Evolutionary conservation across 768 basidiomycete genomes (phyloP).

Genomic region (Suillus fuscotomentosus): DNA sequence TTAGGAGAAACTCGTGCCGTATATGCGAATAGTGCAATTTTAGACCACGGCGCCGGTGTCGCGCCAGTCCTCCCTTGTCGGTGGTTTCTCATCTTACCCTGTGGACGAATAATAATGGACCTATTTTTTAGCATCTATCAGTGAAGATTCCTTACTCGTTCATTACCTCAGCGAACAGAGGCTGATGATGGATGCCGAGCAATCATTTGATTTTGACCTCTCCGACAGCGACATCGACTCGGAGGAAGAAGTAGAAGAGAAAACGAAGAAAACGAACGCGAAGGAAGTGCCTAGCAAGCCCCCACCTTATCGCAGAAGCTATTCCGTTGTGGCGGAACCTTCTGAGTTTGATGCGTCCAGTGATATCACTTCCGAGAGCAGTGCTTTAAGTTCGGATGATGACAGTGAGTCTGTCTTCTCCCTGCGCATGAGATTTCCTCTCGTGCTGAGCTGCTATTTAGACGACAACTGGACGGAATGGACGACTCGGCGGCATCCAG

Average conservation of each 20-base stretch:
- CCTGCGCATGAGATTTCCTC: background rate
- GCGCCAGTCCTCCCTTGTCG: background rate
- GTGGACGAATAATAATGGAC: background rate
- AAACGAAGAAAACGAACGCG: too few relatives aligned
- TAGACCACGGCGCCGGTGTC: background rate
- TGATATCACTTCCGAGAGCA: background rate
- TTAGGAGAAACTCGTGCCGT: conserved; percentile 23
- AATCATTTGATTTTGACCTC: too few relatives aligned
- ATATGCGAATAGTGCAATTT: conserved; percentile 17
- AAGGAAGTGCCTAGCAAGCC: background rate
- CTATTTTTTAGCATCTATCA: background rate
- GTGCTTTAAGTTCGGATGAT: background rate
- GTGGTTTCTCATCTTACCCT: background rate
- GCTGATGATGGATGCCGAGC: background rate
- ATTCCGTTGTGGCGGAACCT: too few relatives aligned
- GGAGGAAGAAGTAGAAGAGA: too few relatives aligned
- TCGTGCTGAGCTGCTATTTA: too few relatives aligned
- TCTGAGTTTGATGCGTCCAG: too few relatives aligned
- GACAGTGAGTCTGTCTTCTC: background rate
- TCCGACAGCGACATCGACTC: conserved; percentile 23
- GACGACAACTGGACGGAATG: too few relatives aligned
- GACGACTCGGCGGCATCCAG: too few relatives aligned
- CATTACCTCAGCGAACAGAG: too few relatives aligned
- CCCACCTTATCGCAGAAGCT: background rate
- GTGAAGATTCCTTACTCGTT: too few relatives aligned